Base-by-base conservation (phyloP, 1,284 basidiomycete genomes). In the Irpex rosettiformis region DNA sequence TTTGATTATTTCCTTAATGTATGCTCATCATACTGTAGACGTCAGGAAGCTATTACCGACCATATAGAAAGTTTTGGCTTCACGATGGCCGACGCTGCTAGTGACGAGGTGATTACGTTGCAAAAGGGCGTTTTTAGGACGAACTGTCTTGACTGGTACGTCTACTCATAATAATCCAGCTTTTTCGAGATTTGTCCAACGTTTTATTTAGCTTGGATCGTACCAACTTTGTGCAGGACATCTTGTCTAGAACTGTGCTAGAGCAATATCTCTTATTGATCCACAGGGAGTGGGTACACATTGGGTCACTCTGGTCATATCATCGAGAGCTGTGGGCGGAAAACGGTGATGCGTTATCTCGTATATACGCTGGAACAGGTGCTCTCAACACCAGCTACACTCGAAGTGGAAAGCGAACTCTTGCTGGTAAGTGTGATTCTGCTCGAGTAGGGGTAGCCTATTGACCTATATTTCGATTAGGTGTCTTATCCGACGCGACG, bases 221-320 rank as follows among this genome's bases (percentile, higher is more conserved):
- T 40, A 99, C 97, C n/a, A 99, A 99, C 71, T 97, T 97, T 64
- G 86, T 98, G 1, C 91, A 98, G 74, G 96, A 98, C 67, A 92
- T 96, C 61, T 77, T 97, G 43, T 95, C 93, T 1, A 83, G 88
- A 3, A 82, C 82, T 29, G 84, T 86, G 0, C 77, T 96, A 10
- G 87, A 93, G 64, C 85, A 90, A 64, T 93, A 88, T 65, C 78
- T 93, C 30, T 69, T 78, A 52, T 81, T 89, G 30, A 82, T 88
- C 55, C 84, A 85, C 48, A 81, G 81, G 7, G 89, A 91, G 70
- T 93, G 90, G 89, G 70, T 85, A n/a, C 79, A 82, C 51, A 83
- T 84, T 3, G 79, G 77, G 59, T 75, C 84, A 5, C 75, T 99
- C 4, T 98, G 95, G 93, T 79, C 83, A 0, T 81, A 91, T 48